These are phyloP conservation scores for Solanum hybrid DNA, from an alignment of 305 asterid genomes.

Conservation along the genomic window DNA sequence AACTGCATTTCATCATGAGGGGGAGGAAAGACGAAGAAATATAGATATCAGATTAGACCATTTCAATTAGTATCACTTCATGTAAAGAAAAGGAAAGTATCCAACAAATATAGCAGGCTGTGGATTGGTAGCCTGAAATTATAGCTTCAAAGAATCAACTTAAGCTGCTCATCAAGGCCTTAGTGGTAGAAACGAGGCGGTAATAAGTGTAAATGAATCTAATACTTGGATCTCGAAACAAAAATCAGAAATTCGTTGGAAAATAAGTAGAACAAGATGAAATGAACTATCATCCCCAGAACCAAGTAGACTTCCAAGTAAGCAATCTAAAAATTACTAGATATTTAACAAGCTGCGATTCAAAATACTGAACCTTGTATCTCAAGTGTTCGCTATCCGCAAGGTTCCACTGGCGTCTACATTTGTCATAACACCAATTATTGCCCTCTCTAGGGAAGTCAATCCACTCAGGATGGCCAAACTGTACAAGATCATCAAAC, in stretches of 20 bases:
- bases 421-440: slow-evolving; percentile 82
- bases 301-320: not conserved
- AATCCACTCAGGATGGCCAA: slow-evolving; percentile 99
- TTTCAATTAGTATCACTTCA: not conserved
- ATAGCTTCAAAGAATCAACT: not conserved
- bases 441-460: slow-evolving; percentile 99
- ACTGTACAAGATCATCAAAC: slow-evolving; percentile 29
- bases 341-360: not conserved
- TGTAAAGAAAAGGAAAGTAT: not conserved
- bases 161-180: not conserved
- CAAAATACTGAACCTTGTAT: slow-evolving; percentile 61
- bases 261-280: not conserved
- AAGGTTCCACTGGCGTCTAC: slow-evolving; percentile 94
- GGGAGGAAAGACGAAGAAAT: not conserved
- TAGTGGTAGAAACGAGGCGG: not conserved
- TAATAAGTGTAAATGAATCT: not conserved
- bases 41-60: slow-evolving; percentile 1
- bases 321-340: not conserved
- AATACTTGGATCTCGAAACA: not conserved
- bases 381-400: slow-evolving; percentile 76
- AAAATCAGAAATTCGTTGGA: not conserved
- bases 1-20: slow-evolving; percentile 48
- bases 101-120: not conserved
- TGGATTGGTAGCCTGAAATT: not conserved
- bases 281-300: not conserved